Evolutionary conservation across 2,329 filamentous ascomycete species (phyloP), one percentile per base, ranked within the genome.

Genomic region (Trichocomaceae sp.): DNA sequence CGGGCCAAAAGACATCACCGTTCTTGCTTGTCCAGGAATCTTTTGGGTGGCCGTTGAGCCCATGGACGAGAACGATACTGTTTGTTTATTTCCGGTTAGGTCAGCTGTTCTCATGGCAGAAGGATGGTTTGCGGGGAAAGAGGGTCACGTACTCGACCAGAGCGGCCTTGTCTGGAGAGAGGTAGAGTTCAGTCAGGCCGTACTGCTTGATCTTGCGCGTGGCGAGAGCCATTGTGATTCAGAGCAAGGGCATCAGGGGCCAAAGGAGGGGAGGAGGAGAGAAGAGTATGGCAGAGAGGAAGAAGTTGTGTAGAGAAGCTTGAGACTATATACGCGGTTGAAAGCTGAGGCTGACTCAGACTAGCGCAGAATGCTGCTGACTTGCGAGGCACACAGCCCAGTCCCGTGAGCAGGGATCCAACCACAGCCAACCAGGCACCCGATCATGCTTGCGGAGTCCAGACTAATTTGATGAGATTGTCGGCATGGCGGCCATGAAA

Each of bases 51-150:
- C 86, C 86, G 66, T 87, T 87, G 42, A 80, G 77, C 35, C 86
- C 86, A 63, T 89, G 86, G 29, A 89, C 83, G 58, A 89, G 80
- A 23, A 89, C 79, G 42, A 90, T 82, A 58, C 64, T 66, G 55
- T 33, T 44, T 33, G 23, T 10, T 46, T 15, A 2, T 41, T 41
- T 7, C 23, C 23, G 4, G 17, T 5, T 42, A 10, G 10, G 39
- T 22, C 7, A 22, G 20, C 20, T 22, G 46, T 23, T 37, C 2
- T 26, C 17, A 26, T 19, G 29, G 9, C 15, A 42, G 15, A n/a
- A n/a, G 47, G 15, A 52, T n/a, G 26, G 26, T 13, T 3, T 15
- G 31, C 4, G 51, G 52, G 15, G 23, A 45, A n/a, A 54, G 29
- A 35, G 33, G 31, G 35, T 1, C 10, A 59, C 63, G 56, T 55